Percentiles rank a stretch among this genome's conserved stretches.
These are phyloP conservation scores for Phaffomyces thermotolerans DNA, from an alignment of 805 yeast genomes.

Conservation along the genomic window DNA sequence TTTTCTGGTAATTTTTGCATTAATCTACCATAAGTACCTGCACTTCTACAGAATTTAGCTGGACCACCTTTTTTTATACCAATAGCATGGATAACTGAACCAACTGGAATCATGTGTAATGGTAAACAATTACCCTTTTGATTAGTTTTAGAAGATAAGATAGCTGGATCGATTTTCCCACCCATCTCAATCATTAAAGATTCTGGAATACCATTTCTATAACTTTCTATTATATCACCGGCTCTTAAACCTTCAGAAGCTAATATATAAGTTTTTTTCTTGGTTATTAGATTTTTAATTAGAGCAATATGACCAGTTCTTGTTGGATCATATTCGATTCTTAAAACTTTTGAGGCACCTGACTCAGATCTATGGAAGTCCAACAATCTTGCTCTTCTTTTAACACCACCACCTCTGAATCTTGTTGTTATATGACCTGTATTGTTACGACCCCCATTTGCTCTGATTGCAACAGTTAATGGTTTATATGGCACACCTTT, in stretches of 20 bases:
- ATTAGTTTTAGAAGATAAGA: conserved; percentile 77
- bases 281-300: conserved; percentile 55
- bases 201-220: conserved; percentile 79
- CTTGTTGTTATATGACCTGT: conserved; percentile 85
- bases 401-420: conserved; percentile 96
- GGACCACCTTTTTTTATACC: conserved; percentile 72
- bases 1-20: conserved; percentile 69
- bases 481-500: conserved; percentile 75
- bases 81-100: conserved; percentile 81
- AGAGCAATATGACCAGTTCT: conserved; percentile 92
- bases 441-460: conserved; percentile 83
- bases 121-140: conserved; percentile 96
- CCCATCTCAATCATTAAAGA: conserved; percentile 77
- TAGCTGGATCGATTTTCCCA: conserved; percentile 87
- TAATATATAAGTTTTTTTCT: conserved; percentile 66
- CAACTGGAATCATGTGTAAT: conserved; percentile 86
- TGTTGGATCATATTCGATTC: conserved; percentile 95
- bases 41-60: conserved; percentile 86
- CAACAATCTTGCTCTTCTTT: conserved; percentile 75
- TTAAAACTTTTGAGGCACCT: conserved; percentile 72
- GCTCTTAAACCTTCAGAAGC: conserved; percentile 91
- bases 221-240: conserved; percentile 87
- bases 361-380: conserved; percentile 62
- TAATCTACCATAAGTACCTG: conserved; percentile 90
- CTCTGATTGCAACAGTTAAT: conserved; percentile 65